Conservation (phyloP, 2,329 filamentous ascomycete species). For the Pseudopyricularia javanii region DNA sequence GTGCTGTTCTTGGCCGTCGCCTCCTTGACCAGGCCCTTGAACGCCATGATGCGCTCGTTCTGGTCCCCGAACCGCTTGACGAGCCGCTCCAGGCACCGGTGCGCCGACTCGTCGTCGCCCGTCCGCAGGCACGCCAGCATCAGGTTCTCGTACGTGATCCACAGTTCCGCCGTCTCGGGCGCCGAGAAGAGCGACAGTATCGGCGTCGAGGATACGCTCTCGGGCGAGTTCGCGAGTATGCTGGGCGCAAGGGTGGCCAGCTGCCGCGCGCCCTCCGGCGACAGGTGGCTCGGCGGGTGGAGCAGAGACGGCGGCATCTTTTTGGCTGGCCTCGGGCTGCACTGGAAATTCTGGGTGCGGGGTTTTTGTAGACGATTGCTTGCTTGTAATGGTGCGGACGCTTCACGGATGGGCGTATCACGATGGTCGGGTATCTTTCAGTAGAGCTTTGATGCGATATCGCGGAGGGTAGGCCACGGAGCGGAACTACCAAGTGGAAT, state of each 20-base stretch:
- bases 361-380: background rate
- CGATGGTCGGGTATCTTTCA: background rate
- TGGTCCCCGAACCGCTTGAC: constrained; percentile 66
- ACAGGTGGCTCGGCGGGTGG: constrained; percentile 42
- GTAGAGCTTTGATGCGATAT: background rate
- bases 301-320: constrained; percentile 41
- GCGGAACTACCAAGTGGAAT: background rate
- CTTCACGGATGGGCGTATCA: background rate
- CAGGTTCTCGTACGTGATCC: constrained; percentile 79
- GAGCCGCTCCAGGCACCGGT: constrained; percentile 62
- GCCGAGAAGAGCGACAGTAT: constrained; percentile 39
- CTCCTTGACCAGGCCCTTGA: constrained; percentile 75
- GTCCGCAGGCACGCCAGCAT: constrained; percentile 74
- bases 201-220: constrained; percentile 40
- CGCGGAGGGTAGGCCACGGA: background rate
- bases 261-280: constrained; percentile 40
- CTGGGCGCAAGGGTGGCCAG: constrained; percentile 49
- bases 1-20: constrained; percentile 45
- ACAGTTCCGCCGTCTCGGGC: constrained; percentile 66
- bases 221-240: constrained; percentile 41
- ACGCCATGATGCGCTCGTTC: constrained; percentile 78
- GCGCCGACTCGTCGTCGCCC: constrained; percentile 68
- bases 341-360: too few relatives aligned
- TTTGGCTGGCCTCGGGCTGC: background rate
- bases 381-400: background rate